Base-by-base conservation (phyloP, 1,139 yeast genomes). In the Geotrichum klebahnii region DNA sequence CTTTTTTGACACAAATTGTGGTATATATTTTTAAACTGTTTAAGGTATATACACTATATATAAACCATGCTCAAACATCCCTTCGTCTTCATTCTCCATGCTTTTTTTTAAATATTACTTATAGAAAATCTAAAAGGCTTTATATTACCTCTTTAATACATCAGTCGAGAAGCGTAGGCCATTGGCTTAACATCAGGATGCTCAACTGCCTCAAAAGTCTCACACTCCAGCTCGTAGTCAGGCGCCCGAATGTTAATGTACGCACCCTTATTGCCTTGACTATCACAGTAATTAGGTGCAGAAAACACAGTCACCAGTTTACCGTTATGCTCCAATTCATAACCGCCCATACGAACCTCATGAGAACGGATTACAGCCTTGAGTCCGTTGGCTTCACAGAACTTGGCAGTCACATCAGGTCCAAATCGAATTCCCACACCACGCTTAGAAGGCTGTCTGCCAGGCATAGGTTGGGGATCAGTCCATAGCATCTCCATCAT, bases 401-500 rank as follows among this genome's bases (percentile, higher is more conserved):
- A 92, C 41, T 77, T 66, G 52, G 80, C 81, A 5, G 98, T 92
- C 54, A 92, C 79, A 66, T 92, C 98, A 5, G 97, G 97, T 0
- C 99, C 99, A 67, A 92, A 92, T 66, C 92, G 96, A 68, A 87
- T 79, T 24, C 98, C 97, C 50, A 90, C 82, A 36, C 99, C 99
- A 65, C 99, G 79, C 69, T 89, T 89, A 22, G 95, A 85, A 3
- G 95, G 88, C 1, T 89, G 80, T 45, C 95, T 77, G 12, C 98
- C 98, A 16, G 78, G 71, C 9, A 69, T 74, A 0, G 75, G 73
- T 66, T 89, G 97, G 1, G 99, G 99, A 66, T 92, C 99, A 0
- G 97, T 87, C 99, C 99, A 92, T 54, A 92, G 74, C 66, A 94
- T 76, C 64, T 92, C 98, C 97, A 90, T 92, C 67, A 94, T 95